phyloP scores from a whole-genome alignment of 2,329 filamentous ascomycete genomes.

The Aspergillus luchuensis region DNA sequence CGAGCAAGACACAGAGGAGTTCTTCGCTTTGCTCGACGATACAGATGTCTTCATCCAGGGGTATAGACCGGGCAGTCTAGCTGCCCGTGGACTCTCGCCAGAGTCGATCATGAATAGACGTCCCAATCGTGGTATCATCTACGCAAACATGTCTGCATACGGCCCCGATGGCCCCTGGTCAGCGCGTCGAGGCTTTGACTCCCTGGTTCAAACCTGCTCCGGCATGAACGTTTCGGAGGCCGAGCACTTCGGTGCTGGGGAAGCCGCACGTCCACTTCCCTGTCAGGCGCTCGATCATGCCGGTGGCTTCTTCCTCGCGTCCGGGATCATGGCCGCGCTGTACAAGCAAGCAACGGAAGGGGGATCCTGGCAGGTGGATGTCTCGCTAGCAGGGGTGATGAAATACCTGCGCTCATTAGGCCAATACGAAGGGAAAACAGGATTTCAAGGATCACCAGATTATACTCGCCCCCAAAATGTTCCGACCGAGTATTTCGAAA shows the following conservation, averaged over 20 bases:
- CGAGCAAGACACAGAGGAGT: constrained; percentile 22
- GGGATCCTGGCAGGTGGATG: constrained; percentile 55
- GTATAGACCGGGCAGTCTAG: constrained; percentile 53
- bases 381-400: constrained; percentile 59
- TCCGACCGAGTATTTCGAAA: constrained; percentile 45
- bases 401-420: constrained; percentile 60
- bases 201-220: constrained; percentile 57
- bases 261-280: constrained; percentile 49
- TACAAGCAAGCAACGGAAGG: constrained; percentile 50
- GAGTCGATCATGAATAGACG: constrained; percentile 44
- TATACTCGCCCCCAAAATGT: constrained; percentile 35
- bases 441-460: constrained; percentile 45
- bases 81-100: constrained; percentile 45
- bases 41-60: constrained; percentile 51
- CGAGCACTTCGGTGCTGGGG: constrained; percentile 44
- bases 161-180: constrained; percentile 53
- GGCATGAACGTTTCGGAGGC: constrained; percentile 61
- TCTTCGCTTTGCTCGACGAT: constrained; percentile 35
- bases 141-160: constrained; percentile 58
- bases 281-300: constrained; percentile 61
- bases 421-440: constrained; percentile 48
- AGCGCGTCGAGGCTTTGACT: constrained; percentile 56
- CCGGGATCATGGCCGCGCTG: constrained; percentile 56
- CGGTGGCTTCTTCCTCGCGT: constrained; percentile 57
- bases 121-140: constrained; percentile 46